Conservation (phyloP, 2,329 filamentous ascomycete genomes). For the Venturia oleaginea region DNA sequence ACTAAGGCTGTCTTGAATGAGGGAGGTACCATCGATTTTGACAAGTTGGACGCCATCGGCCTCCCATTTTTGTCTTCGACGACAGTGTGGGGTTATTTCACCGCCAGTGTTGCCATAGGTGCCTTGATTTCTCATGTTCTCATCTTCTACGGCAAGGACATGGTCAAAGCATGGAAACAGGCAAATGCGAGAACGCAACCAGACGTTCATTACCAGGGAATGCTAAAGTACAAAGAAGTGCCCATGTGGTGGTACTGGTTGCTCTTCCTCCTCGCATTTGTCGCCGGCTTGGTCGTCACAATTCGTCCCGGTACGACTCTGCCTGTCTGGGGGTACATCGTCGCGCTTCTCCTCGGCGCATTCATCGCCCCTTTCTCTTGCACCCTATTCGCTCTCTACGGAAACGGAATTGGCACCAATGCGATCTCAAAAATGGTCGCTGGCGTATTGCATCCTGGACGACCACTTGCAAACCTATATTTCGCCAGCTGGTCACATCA, state of each 20-base stretch:
- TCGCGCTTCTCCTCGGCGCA: slow-evolving; percentile 41
- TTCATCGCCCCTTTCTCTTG: slow-evolving; percentile 21
- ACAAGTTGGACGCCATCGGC: neutral
- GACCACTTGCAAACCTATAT: slow-evolving; percentile 29
- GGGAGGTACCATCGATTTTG: neutral
- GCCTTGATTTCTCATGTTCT: slow-evolving; percentile 5
- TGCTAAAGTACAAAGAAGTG: slow-evolving; percentile 23
- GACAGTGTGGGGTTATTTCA: slow-evolving; percentile 5
- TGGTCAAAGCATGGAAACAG: slow-evolving; percentile 28
- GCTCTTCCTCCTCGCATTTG: slow-evolving; percentile 44
- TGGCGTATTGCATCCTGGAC: slow-evolving; percentile 21
- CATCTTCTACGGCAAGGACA: slow-evolving; percentile 21
- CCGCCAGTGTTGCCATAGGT: slow-evolving; percentile 1
- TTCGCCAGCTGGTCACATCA: slow-evolving; percentile 32
- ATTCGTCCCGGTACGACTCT: slow-evolving; percentile 31
- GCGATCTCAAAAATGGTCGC: slow-evolving; percentile 17
- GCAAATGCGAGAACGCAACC: slow-evolving; percentile 19
- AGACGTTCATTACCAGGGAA: slow-evolving; percentile 26
- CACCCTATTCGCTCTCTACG: slow-evolving; percentile 19
- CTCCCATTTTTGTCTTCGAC: neutral
- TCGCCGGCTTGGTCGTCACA: slow-evolving; percentile 22
- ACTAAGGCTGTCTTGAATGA: neutral
- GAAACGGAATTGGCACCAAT: slow-evolving; percentile 18
- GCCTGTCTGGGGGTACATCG: slow-evolving; percentile 38
- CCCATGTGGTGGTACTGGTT: slow-evolving; percentile 36